phyloP scores from a whole-genome alignment of 345 rosid genomes.

The Syzygium jambos region DNA sequence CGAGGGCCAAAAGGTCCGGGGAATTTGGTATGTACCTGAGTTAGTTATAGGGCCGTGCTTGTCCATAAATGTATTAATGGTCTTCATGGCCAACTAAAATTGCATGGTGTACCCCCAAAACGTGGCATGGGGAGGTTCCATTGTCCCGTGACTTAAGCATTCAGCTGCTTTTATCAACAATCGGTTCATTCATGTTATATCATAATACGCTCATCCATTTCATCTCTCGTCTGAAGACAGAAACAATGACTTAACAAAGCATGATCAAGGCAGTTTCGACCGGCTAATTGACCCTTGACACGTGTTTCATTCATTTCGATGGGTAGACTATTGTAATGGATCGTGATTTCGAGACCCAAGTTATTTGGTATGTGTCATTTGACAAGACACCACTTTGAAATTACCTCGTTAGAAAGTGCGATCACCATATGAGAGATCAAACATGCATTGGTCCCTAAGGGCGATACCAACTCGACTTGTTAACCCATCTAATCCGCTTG shows the following conservation, averaged over 20 bases:
- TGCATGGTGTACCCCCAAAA: background rate
- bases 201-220: background rate
- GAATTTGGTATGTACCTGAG: background rate
- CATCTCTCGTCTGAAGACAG: background rate
- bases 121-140: background rate
- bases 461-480: background rate
- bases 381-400: background rate
- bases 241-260: background rate
- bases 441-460: background rate
- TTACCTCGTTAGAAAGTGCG: background rate
- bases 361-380: background rate
- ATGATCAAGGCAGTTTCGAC: background rate
- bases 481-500: background rate
- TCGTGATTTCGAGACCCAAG: background rate
- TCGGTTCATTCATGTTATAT: background rate
- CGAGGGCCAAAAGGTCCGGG: background rate
- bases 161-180: too few species aligned
- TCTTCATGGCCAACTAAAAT: background rate
- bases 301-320: background rate
- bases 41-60: background rate
- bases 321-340: background rate
- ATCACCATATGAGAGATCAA: fast-evolving
- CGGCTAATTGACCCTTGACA: background rate
- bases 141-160: background rate
- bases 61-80: background rate